Base-by-base conservation (phyloP, 2,329 filamentous ascomycete species). In the Venturia aucupariae region DNA sequence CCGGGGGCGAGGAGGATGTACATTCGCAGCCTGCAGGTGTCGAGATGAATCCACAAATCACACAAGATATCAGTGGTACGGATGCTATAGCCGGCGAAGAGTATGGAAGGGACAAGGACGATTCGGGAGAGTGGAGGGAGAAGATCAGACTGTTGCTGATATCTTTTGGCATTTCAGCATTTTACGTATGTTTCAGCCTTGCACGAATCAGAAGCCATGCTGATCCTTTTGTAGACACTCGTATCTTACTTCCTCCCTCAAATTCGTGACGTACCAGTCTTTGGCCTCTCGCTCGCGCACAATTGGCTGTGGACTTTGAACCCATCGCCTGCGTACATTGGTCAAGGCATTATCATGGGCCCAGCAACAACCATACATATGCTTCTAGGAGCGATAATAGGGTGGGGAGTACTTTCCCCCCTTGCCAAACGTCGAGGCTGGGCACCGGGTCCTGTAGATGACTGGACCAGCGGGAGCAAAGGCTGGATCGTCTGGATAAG, bases 401-500 rank as follows among this genome's bases (percentile, higher is more conserved):
- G 94, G 32, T 99, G 94, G 94, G 94, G 86, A 0, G 74, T 97
- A 6, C 80, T 99, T 1, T 97, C 92, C 3, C 94, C 94, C 0
- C 75, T 97, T 8, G 92, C 94, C 4, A 97, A 96, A 74, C 78
- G 81, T 65, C 85, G 84, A 69, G 91, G 90, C 2, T 99, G 94
- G 94, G 94, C 94, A 11, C 90, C 92, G 2, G 94, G 92, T 0
- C 82, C 86, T 1, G 90, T 97, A 0, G 82, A 85, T 64, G 90
- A 96, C 73, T 99, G 94, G 94, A 90, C 93, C 66, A 85, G 82
- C 19, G 94, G 94, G 11, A 96, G 91, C 73, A 97, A 97, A 77
- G 94, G 93, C 46, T 99, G 94, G 94, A 97, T 99, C 66, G 90
- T 99, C 0, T 99, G 94, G 94, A 82, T 96, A 2, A 96, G 91